phyloP scores from a whole-genome alignment of 208 protist species.

The Crithidia fasciculata region DNA sequence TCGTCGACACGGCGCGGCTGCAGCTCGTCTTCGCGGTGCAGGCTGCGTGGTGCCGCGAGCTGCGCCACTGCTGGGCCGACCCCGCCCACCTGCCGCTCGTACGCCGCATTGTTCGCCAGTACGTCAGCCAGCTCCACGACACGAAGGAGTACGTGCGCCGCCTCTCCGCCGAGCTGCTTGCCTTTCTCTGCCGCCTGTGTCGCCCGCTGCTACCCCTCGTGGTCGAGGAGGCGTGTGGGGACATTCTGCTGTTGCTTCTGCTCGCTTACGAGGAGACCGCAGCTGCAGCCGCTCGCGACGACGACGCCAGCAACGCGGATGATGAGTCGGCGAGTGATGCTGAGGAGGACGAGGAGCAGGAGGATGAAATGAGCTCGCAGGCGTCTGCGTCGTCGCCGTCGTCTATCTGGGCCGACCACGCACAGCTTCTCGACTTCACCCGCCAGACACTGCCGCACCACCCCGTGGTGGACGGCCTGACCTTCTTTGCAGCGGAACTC shows the following conservation, averaged over 20 bases:
- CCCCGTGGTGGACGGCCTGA: slow-evolving; percentile 73
- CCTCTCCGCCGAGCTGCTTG: slow-evolving; percentile 80
- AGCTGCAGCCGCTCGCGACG: background rate
- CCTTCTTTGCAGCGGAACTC: slow-evolving; percentile 70
- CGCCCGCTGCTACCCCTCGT: slow-evolving; percentile 59
- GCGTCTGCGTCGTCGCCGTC: slow-evolving; percentile 11
- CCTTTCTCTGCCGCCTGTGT: slow-evolving; percentile 68
- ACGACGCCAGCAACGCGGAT: slow-evolving; percentile 12
- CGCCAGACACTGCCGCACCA: slow-evolving; percentile 46
- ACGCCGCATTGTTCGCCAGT: slow-evolving; percentile 59
- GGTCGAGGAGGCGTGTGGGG: slow-evolving; percentile 55
- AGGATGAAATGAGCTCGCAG: background rate
- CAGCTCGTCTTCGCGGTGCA: slow-evolving; percentile 87
- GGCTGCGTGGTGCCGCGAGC: slow-evolving; percentile 86
- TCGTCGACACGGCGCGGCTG: slow-evolving; percentile 71
- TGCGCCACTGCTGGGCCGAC: slow-evolving; percentile 62
- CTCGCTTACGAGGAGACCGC: slow-evolving; percentile 37
- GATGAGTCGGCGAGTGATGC: slow-evolving; percentile 20
- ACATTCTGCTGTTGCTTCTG: too few species aligned
- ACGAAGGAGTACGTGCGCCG: slow-evolving; percentile 86
- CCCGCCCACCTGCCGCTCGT: slow-evolving; percentile 35
- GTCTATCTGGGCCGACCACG: slow-evolving; percentile 27
- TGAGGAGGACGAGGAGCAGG: slow-evolving; percentile 15
- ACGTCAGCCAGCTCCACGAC: slow-evolving; percentile 78
- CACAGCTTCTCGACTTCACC: slow-evolving; percentile 46